phyloP scores from a whole-genome alignment of 352 stramenopile genomes.

The Plasmopara halstedii region DNA sequence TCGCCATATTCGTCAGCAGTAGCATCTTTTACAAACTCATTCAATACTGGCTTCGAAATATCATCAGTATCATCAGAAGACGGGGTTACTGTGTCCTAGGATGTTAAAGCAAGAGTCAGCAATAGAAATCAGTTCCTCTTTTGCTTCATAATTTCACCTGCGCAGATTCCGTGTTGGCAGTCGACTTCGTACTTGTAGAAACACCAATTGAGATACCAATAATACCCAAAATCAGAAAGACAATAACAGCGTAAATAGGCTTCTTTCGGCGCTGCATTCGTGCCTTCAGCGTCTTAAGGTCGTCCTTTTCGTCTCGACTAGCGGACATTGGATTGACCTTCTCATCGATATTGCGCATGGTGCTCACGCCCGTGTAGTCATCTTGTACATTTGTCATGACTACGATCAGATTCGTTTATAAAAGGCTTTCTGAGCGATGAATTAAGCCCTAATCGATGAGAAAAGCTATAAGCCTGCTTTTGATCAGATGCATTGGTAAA shows the following conservation, averaged over 20 bases:
- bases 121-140: not conserved
- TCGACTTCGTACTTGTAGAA: constrained; percentile 1
- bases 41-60: constrained; percentile 6
- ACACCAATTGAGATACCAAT: constrained; percentile 37
- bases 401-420: not conserved
- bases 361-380: constrained; percentile 31
- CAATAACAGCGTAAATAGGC: constrained; percentile 50
- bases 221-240: constrained; percentile 46
- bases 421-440: not conserved
- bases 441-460: constrained; percentile 15
- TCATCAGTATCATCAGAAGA: not conserved
- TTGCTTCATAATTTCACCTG: constrained; percentile 16
- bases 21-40: constrained; percentile 6
- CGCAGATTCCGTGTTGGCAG: constrained; percentile 30
- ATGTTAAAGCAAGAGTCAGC: no score
- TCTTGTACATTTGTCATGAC: constrained; percentile 19
- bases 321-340: constrained; percentile 15
- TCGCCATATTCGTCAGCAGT: constrained; percentile 15
- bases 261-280: constrained; percentile 46
- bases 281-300: constrained; percentile 29
- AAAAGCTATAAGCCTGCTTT: no score
- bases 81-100: constrained; percentile 10
- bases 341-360: constrained; percentile 30
- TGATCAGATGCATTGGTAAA: not conserved
- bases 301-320: constrained; percentile 49